Conservation (phyloP, 441 rosid genomes). For the Biscutella laevigata region DNA sequence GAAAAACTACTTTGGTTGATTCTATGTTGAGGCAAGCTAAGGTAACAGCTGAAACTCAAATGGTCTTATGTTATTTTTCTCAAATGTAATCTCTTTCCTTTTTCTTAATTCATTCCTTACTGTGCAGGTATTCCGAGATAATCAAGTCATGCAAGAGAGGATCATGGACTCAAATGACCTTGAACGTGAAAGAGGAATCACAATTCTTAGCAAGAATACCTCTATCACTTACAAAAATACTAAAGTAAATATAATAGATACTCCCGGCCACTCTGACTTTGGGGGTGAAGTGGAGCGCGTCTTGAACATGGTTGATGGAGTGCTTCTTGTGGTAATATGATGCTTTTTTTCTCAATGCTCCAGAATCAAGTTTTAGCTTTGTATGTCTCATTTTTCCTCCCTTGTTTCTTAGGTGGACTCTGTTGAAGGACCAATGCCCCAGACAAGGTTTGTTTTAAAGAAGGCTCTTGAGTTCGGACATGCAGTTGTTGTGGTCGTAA, state of each 20-base stretch:
- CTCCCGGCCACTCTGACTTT: slow-evolving; percentile 98
- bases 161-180: slow-evolving; percentile 97
- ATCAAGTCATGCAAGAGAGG: slow-evolving; percentile 79
- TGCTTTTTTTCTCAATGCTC: slow-evolving; percentile 3
- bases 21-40: slow-evolving; percentile 90
- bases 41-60: slow-evolving; percentile 32
- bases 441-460: slow-evolving; percentile 92
- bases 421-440: slow-evolving; percentile 99
- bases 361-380: neutral
- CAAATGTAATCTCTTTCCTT: too few species aligned
- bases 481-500: slow-evolving; percentile 92
- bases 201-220: slow-evolving; percentile 92
- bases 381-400: neutral
- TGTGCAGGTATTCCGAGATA: slow-evolving; percentile 83
- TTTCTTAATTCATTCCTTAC: neutral
- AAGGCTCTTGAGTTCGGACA: slow-evolving; percentile 96
- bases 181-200: slow-evolving; percentile 96
- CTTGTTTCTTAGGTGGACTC: slow-evolving; percentile 64
- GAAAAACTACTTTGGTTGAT: slow-evolving; percentile 94
- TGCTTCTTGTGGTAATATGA: slow-evolving; percentile 78
- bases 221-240: slow-evolving; percentile 80
- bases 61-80: neutral
- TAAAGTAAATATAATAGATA: slow-evolving; percentile 85
- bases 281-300: slow-evolving; percentile 99
- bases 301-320: slow-evolving; percentile 98